Evolutionary conservation across 139 green algal genomes (phyloP), one percentile per base, ranked within the genome.

Genomic region (Micractinium conductrix): DNA sequence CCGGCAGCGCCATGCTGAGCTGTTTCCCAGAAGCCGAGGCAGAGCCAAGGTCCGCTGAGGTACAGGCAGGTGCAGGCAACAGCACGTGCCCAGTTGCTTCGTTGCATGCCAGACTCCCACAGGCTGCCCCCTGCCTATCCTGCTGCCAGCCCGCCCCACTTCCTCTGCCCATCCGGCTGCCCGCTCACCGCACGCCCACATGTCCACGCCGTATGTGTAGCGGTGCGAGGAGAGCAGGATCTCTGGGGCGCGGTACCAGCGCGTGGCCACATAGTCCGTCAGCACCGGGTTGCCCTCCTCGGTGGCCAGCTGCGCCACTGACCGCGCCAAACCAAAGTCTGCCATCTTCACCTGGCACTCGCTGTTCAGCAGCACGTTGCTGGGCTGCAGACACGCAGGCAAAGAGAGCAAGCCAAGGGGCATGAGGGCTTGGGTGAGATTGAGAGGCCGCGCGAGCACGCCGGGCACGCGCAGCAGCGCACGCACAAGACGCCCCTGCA

Each of bases 191-290:
- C 93, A 95, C 42, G 93, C 96, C 97, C 97, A 99, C 94, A 99
- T 98, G 91, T 99, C 97, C 28, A 99, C 97, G 17, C 96, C 97
- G 83, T 91, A 96, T 7, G 96, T 99, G 93, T 99, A 99, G 40
- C 96, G 94, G 17, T 93, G 94, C 44, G 91, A 97, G 19, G 95
- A 96, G 43, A 99, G 90, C 72, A 99, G 91, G 80, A 99, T 99
- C 90, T 99, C 97, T 10, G 97, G 97, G 0, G 97, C 97, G 16
- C 97, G 89, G 89, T 98, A 98, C 96, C 94, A 98, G 17, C 97
- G 92, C 1, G 97, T 99, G n/a, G 98, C 97, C 43, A 99, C 97
- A 85, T 99, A 99, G 90, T 99, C 97, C 28, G 97, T 99, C 35
- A 99, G 92, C 72, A 98, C 88, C 35, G 92, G 89, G 37, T 88